Conservation (phyloP, 805 yeast species). For the Wickerhamomyces mucosus region DNA sequence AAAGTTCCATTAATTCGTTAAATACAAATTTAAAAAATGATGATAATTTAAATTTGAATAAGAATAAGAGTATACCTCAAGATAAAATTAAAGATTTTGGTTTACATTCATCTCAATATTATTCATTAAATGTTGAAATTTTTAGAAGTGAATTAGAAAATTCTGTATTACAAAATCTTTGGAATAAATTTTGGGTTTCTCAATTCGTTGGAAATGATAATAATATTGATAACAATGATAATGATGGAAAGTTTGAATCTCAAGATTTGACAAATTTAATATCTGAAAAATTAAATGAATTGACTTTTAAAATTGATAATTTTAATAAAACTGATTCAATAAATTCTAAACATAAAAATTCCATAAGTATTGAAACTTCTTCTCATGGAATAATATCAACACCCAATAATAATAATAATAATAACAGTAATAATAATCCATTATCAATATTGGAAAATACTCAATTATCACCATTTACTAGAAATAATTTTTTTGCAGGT, state of each 20-base stretch:
- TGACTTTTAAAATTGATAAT: conserved; percentile 10
- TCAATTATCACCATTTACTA: conserved; percentile 16
- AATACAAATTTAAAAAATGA: conserved; percentile 1
- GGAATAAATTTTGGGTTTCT: conserved; percentile 38
- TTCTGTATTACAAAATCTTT: conserved; percentile 31
- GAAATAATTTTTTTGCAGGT: conserved; percentile 9
- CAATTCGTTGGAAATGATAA: conserved; percentile 20
- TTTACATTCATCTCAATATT: conserved; percentile 59
- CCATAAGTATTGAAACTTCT: neutral
- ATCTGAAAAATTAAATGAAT: conserved; percentile 5
- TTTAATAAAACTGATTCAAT: conserved; percentile 6
- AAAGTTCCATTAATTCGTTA: conserved; percentile 3
- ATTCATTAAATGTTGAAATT: conserved; percentile 52
- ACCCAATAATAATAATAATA: neutral
- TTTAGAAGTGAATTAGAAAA: conserved; percentile 46
- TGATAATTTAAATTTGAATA: conserved; percentile 1
- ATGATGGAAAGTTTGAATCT: too few species aligned
- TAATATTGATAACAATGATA: conserved; percentile 5
- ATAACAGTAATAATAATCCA: neutral
- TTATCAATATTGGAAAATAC: conserved; percentile 4
- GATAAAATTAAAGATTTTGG: conserved; percentile 60
- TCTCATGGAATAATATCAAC: neutral
- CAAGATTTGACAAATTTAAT: conserved; percentile 5
- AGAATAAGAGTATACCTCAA: conserved; percentile 28
- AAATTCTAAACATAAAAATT: conserved; percentile 3